A percentile compares a stretch with the other conserved stretches of the same genome.
Evolutionary conservation across 192 early-diverging fungal genomes (phyloP).

Genomic region (Rhizophagus sp.): DNA sequence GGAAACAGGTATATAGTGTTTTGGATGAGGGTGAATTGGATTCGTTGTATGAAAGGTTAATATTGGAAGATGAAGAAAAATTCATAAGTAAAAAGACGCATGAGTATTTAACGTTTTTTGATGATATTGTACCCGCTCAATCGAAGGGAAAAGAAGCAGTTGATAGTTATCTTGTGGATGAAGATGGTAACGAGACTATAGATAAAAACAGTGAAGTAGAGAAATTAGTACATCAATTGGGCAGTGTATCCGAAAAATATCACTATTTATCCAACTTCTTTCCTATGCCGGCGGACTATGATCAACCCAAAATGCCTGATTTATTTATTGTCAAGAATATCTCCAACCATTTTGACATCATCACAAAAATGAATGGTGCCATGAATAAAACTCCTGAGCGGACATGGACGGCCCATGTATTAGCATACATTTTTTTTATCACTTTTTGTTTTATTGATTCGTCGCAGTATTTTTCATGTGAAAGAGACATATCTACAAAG

Average conservation of each 20-base stretch:
- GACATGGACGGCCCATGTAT: not conserved
- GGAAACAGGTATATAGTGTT: not conserved
- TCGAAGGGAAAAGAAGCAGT: too few relatives aligned
- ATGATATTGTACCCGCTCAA: not conserved
- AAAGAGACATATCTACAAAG: not conserved
- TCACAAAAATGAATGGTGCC: not conserved
- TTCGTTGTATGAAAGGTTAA: not conserved
- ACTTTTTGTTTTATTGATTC: slow-evolving; percentile 4
- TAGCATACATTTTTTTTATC: slow-evolving; percentile 4
- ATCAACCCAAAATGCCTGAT: not conserved
- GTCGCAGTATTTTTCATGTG: not conserved
- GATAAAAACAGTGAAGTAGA: not conserved
- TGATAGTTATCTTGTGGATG: too few relatives aligned
- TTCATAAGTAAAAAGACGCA: not conserved
- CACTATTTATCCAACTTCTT: not conserved
- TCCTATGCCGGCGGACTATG: not conserved
- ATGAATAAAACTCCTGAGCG: not conserved
- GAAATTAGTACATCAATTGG: not conserved
- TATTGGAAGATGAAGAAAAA: not conserved
- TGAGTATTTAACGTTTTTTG: not conserved
- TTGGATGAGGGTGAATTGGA: not conserved
- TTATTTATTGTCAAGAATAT: not conserved
- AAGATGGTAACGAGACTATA: not conserved
- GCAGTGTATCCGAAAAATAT: not conserved
- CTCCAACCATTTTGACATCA: not conserved